A percentile compares a stretch with the other conserved stretches of the same genome.
Evolutionary conservation across 2,329 filamentous ascomycete species (phyloP).

Genomic region (Fusarium pininemorale): DNA sequence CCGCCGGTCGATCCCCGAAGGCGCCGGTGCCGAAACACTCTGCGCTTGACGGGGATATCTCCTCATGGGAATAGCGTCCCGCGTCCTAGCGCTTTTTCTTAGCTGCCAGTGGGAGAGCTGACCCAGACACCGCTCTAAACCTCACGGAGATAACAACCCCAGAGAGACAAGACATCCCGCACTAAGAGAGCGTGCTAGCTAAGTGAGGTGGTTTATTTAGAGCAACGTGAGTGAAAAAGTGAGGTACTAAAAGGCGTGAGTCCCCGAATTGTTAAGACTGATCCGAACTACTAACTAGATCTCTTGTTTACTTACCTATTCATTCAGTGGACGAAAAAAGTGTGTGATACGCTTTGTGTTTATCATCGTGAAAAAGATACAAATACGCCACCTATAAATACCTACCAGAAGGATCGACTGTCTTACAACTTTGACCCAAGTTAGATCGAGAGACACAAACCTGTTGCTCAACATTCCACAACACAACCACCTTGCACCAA

Average conservation of each 20-base stretch:
- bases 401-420: not conserved
- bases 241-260: not conserved
- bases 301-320: not conserved
- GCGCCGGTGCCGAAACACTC: constrained; percentile 20
- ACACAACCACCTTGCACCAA: not conserved
- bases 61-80: constrained; percentile 40
- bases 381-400: not conserved
- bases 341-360: not conserved
- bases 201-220: not conserved
- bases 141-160: constrained; percentile 30
- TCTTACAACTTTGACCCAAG: not conserved
- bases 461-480: constrained; percentile 1
- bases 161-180: constrained; percentile 24
- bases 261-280: not conserved
- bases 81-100: constrained; percentile 3
- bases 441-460: not conserved
- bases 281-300: not conserved
- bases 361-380: not conserved
- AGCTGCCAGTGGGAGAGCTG: not conserved
- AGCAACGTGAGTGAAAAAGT: not conserved
- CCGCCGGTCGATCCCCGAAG: constrained; percentile 32
- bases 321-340: not conserved
- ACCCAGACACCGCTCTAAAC: not conserved
- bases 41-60: constrained; percentile 34
- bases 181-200: not conserved